Evolutionary conservation across 306 rosid species (phyloP).

Genomic region (Echinosophora koreensis): DNA sequence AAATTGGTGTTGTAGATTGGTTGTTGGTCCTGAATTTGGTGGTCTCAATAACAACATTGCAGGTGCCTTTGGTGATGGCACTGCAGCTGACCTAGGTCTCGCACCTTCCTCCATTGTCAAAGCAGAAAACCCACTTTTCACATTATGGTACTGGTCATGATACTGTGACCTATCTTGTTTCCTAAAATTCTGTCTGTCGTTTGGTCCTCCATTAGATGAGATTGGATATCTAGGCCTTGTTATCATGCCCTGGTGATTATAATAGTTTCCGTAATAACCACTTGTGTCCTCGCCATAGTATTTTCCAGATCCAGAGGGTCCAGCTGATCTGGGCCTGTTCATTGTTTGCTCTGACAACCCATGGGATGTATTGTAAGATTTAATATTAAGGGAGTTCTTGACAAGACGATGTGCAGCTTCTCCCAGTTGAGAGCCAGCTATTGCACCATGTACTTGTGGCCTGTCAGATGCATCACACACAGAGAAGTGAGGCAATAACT

Average conservation of each 20-base stretch:
- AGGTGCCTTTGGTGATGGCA: conserved; percentile 50
- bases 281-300: conserved; percentile 72
- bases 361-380: conserved; percentile 55
- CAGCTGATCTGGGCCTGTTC: conserved; percentile 66
- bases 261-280: conserved; percentile 56
- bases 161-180: conserved; percentile 59
- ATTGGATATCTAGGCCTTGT: conserved; percentile 66
- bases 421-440: conserved; percentile 86
- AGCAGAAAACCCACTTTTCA: conserved; percentile 61
- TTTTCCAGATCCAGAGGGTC: conserved; percentile 77
- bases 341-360: conserved; percentile 69
- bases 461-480: conserved; percentile 56
- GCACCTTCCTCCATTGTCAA: conserved; percentile 58
- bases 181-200: conserved; percentile 69
- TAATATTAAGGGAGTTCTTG: conserved; percentile 79
- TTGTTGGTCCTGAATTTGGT: conserved; percentile 57
- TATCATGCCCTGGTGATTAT: conserved; percentile 63
- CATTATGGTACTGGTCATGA: conserved; percentile 60
- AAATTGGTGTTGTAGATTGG: conserved; percentile 54
- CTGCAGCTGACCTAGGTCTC: conserved; percentile 56
- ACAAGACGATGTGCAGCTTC: conserved; percentile 98
- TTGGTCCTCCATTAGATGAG: conserved; percentile 66
- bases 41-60: conserved; percentile 42
- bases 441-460: conserved; percentile 84
- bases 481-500: conserved; percentile 36